Evolutionary conservation across 1,139 yeast species (phyloP), one percentile per base, ranked within the genome.

Genomic region (Taphrina sp.): DNA sequence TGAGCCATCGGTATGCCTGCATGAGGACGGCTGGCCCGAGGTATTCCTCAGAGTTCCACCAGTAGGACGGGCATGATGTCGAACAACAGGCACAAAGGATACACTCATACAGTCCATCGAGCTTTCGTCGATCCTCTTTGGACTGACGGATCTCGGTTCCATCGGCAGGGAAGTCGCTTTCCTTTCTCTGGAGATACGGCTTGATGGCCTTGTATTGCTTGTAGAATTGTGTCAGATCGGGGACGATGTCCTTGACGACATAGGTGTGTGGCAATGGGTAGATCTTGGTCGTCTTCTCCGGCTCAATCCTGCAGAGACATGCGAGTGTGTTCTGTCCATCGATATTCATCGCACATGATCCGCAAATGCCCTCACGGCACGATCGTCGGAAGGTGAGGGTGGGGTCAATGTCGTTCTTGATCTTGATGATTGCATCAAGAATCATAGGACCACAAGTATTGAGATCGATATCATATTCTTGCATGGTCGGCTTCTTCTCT

Each of bases 21-120:
- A 92, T 87, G 72, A 92, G 80, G 59, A 92, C 97, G 24, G 97
- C 97, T 29, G 98, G 98, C 58, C 98, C 98, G 67, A 94, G 78
- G 75, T 94, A 94, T 77, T 94, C 95, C 74, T 90, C 95, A 75
- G 89, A 96, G 76, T 94, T 94, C 99, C 99, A 94, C 98, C 99
- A 94, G 80, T 94, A 94, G 5, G 97, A 89, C 56, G 99, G 98
- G 77, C 99, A 92, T 31, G 98, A 82, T 52, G 99, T 94, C 36
- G 97, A 90, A 75, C 98, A 92, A 76, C 98, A 92, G 24, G 98
- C 98, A 77, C 98, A 92, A 69, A 92, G 78, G 67, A 92, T 92
- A 78, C 98, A 92, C 75, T 92, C 98, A 74, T 92, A 92, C 66
- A 92, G 76, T 59, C 98, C 97, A 72, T 92, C 97, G 69, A 92